Conservation (phyloP, 2,329 filamentous ascomycete species). For the Immersiporthe knoxdaviesiana region DNA sequence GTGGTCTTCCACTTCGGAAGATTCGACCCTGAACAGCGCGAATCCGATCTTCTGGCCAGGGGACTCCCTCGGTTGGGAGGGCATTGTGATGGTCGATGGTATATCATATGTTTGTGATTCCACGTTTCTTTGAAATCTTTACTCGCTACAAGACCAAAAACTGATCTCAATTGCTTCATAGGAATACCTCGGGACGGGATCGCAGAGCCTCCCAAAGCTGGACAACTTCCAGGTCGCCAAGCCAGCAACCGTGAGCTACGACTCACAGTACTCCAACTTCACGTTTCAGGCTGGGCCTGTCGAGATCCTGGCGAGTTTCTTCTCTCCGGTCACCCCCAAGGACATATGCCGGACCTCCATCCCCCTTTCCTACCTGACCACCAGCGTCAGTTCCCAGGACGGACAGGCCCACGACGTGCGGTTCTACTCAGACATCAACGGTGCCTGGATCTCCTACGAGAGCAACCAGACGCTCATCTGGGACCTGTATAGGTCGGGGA, state of each 20-base stretch:
- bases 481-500: constrained; percentile 52
- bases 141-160: too few relatives aligned
- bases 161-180: neutral
- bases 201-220: constrained; percentile 43
- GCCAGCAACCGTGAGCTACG: constrained; percentile 30
- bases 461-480: constrained; percentile 67
- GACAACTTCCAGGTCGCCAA: constrained; percentile 31
- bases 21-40: constrained; percentile 66
- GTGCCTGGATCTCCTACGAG: constrained; percentile 77
- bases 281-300: constrained; percentile 37
- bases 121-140: too few relatives aligned
- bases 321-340: constrained; percentile 76
- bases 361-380: constrained; percentile 73
- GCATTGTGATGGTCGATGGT: constrained; percentile 34
- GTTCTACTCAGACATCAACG: constrained; percentile 67
- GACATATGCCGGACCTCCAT: constrained; percentile 77
- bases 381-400: constrained; percentile 66
- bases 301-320: constrained; percentile 50
- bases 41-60: constrained; percentile 61
- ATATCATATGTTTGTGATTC: constrained; percentile 36
- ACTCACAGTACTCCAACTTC: constrained; percentile 33
- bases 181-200: constrained; percentile 46
- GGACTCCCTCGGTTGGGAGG: constrained; percentile 30
- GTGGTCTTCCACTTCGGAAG: constrained; percentile 65
- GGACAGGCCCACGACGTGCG: constrained; percentile 48